Evolutionary conservation across 805 yeast genomes (phyloP), one percentile per base, ranked within the genome.

Genomic region (Candida tibetensis): DNA sequence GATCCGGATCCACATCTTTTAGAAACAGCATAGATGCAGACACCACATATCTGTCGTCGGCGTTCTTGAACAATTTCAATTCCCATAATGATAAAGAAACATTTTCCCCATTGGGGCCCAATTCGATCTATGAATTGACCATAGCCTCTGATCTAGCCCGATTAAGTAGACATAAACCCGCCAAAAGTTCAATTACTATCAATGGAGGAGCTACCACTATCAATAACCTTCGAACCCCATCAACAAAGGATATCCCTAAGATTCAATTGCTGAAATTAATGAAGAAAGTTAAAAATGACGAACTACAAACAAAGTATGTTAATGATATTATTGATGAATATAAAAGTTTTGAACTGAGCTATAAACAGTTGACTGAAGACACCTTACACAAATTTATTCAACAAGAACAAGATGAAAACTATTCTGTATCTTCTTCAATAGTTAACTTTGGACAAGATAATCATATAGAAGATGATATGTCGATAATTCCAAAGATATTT

Each of bases 231-330:
- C 66, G 67, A 28, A 73, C 78, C 5, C 98, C 99, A 0, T 82
- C 96, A 0, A 68, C 76, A 1, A 72, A 74, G 34, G 98, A 93
- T 52, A 91, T 91, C 8, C 96, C 97, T 0, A 88, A 82, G 17
- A 82, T 88, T 8, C 79, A 74, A 33, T 65, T 91, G 28, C 42
- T 51, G 49, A 57, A 64, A 26, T 52, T 69, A 18, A 45, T 52
- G 8, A 33, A 46, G 7, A 58, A 54, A 37, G 61, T 61, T 2
- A 27, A 53, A 16, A 47, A 47, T 17, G 45, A 49, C 3, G 57
- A 56, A 12, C 41, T 65, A 33, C 40, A 37, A 13, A 27, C 37
- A 2, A 36, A 45, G 16, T 55, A 57, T 32, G 50, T 60, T 6
- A 40, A 38, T 3, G 44, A 43, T 5, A 28, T 56, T 1, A 45